phyloP scores from a whole-genome alignment of 106 monocot species.

The Phalaenopsis equestris region DNA sequence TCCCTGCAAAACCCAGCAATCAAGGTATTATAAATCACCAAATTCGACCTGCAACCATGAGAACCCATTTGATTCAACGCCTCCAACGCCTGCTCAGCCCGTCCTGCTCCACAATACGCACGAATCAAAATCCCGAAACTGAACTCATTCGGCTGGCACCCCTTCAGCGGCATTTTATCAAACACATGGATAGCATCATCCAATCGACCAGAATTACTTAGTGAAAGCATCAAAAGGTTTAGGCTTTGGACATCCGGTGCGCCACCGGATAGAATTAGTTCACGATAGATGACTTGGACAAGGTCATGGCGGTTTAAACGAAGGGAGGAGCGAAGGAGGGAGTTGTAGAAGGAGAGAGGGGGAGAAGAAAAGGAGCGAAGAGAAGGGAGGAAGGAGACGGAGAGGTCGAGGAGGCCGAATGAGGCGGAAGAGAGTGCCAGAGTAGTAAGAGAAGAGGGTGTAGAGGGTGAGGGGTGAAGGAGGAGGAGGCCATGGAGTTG shows the following conservation, averaged over 20 bases:
- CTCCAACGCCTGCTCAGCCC: slow-evolving; percentile 33
- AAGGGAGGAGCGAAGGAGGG: slow-evolving; percentile 40
- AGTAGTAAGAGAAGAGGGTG: slow-evolving; percentile 16
- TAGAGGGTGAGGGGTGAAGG: slow-evolving; percentile 14
- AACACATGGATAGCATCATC: slow-evolving; percentile 59
- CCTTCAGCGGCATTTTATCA: slow-evolving; percentile 62
- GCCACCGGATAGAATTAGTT: slow-evolving; percentile 51
- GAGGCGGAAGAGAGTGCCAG: slow-evolving; percentile 19
- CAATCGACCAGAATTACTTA: slow-evolving; percentile 55
- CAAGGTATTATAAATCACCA: slow-evolving; percentile 70
- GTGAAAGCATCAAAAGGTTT: slow-evolving; percentile 50
- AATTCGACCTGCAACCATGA: slow-evolving; percentile 35
- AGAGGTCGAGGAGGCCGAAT: slow-evolving; percentile 23
- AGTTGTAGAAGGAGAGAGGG: slow-evolving; percentile 41
- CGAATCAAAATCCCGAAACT: slow-evolving; percentile 71
- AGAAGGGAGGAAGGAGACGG: slow-evolving; percentile 29
- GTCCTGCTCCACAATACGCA: slow-evolving; percentile 55
- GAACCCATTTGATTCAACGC: slow-evolving; percentile 49
- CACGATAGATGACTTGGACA: slow-evolving; percentile 52
- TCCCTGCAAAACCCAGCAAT: slow-evolving; percentile 70
- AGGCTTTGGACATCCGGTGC: slow-evolving; percentile 46
- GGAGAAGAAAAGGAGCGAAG: slow-evolving; percentile 36
- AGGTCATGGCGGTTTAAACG: slow-evolving; percentile 23
- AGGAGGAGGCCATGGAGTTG: slow-evolving; percentile 36
- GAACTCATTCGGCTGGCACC: slow-evolving; percentile 54